Evolutionary conservation across 805 yeast genomes (phyloP), one percentile per base, ranked within the genome.

Genomic region (Candida coquimbonensis): DNA sequence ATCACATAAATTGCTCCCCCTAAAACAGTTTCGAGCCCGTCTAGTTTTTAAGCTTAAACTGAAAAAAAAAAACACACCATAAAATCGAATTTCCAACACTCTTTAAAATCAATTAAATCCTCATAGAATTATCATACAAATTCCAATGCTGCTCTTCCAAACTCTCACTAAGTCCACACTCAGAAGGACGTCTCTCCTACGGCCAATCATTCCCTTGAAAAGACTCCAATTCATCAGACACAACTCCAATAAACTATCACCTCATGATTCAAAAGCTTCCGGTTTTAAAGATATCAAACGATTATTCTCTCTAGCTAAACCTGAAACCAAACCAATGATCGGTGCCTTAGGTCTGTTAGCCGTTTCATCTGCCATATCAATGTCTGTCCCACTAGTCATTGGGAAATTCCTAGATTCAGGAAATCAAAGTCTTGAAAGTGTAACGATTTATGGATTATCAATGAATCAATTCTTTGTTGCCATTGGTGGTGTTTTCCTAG

Each of bases 371-470:
- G 77, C 88, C 1, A 83, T 87, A 6, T 75, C 89, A 26, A 83
- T 91, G 87, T 65, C 83, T 12, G 70, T 91, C 38, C 98, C 98
- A 8, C 68, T 83, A 39, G 72, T 87, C 24, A 84, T 91, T 46
- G 98, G 98, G 31, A 85, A 85, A 56, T 81, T 90, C 41, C 74
- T 91, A 19, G 98, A 90, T 62, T 75, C 57, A 5, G 64, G 60
- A 1, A 54, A 51, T 9, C 58, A 54, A 11, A 47, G 51, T 5
- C 46, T 55, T 21, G 65, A 65, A 25, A 64, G 62, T 6, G 59
- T 55, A 17, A 59, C 61, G n/a, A 68, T 75, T 14, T 74, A 75
- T 49, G 95, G 95, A 0, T 58, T 87, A 13, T 70, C 85, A 0
- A 72, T 79, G 44, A 55, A 66, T n/a, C 74, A 77, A 38, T 91